Evolutionary conservation across 1,284 basidiomycete genomes (phyloP), one percentile per base, ranked within the genome.

Genomic region (Earliella scabrosa): DNA sequence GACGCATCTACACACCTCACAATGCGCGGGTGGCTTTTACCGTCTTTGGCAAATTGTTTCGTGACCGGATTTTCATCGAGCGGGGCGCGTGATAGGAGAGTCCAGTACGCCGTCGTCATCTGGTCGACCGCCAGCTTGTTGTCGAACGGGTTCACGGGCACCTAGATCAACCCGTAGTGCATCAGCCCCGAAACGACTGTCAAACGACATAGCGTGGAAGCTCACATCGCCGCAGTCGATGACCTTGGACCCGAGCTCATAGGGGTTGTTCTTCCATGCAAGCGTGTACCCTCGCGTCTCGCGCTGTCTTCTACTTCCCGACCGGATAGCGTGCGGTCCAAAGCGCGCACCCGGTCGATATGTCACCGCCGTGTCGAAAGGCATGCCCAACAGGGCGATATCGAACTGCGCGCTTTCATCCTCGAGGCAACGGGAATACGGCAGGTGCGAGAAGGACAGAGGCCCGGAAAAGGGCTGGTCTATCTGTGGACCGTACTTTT

Each of bases 221-320:
- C 77, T 56, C 64, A 89, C 87, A 71, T 93, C 91, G 52, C 90
- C 92, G 60, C 92, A 93, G 63, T 93, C 91, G n/a, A 93, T 68
- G 54, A 92, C 76, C 58, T 78, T 85, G 27, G 76, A 72, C 10
- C 81, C 83, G 40, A 75, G 73, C 11, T 74, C 70, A 63, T 86
- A 92, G 2, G 90, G 90, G 63, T 88, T 83, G 44, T 75, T 77
- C n/a, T 79, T 79, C 87, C 88, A 88, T 9, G 85, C 74, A 54
- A 90, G 68, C 0, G 86, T 88, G 64, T 87, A 90, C 2, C 83
- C 85, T 34, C 80, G 71, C 21, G 69, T 59, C 16, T 77, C 75
- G 31, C 82, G 74, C 63, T 91, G 85, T 49, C 91, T 76, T 50
- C 88, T 78, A 65, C 87, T 88, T 4, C 90, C 90, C 9, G 87